These are phyloP conservation scores for Parastagonospora nodorum DNA, from an alignment of 2,329 filamentous ascomycete genomes.

Conservation along the genomic window DNA sequence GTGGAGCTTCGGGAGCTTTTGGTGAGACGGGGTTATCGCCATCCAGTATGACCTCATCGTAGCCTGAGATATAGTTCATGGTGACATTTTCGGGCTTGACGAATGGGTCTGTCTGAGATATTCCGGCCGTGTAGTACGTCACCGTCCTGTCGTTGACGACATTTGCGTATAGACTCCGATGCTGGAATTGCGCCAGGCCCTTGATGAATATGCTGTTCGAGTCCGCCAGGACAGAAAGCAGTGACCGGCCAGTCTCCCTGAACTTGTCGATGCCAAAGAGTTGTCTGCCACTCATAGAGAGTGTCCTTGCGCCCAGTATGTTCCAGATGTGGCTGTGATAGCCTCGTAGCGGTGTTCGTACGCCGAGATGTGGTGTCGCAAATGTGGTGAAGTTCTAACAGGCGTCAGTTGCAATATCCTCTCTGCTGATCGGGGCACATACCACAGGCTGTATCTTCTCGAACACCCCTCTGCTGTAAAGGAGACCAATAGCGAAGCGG, in stretches of 20 bases:
- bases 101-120: slow-evolving; percentile 79
- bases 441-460: slow-evolving; percentile 79
- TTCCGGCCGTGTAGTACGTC: slow-evolving; percentile 80
- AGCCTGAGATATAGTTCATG: slow-evolving; percentile 75
- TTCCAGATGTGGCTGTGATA: slow-evolving; percentile 64
- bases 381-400: slow-evolving; percentile 90
- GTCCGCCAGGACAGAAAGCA: slow-evolving; percentile 82
- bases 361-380: slow-evolving; percentile 73
- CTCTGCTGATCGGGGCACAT: slow-evolving; percentile 47
- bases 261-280: slow-evolving; percentile 88
- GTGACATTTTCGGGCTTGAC: slow-evolving; percentile 68
- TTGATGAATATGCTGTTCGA: slow-evolving; percentile 83
- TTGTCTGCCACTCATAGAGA: slow-evolving; percentile 84
- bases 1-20: slow-evolving; percentile 42
- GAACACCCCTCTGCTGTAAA: slow-evolving; percentile 80
- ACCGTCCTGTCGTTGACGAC: slow-evolving; percentile 84
- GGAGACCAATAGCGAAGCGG: slow-evolving; percentile 82
- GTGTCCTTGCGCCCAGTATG: slow-evolving; percentile 76
- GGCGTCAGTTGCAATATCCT: slow-evolving; percentile 24
- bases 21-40: slow-evolving; percentile 63
- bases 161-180: slow-evolving; percentile 81
- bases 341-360: slow-evolving; percentile 51
- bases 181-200: slow-evolving; percentile 75
- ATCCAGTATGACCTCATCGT: slow-evolving; percentile 77
- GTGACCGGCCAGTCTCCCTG: slow-evolving; percentile 77